phyloP scores from a whole-genome alignment of 352 stramenopile species.

The Elongisporangium anandrum region DNA sequence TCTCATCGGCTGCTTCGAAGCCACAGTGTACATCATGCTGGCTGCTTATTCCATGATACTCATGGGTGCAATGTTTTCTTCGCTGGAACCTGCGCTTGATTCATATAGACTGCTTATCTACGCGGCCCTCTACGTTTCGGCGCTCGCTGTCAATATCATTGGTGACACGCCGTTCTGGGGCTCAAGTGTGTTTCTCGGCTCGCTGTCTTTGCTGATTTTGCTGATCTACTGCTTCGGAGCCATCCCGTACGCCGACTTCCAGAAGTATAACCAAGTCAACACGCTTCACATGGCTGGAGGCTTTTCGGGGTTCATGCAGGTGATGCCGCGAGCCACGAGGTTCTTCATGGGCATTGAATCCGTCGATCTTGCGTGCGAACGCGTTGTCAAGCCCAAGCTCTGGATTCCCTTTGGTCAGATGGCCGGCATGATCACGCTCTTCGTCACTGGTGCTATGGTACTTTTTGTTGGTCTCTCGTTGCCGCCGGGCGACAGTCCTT shows the following conservation, averaged over 20 bases:
- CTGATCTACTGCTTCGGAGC: conserved; percentile 36
- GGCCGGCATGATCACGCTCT: conserved; percentile 30
- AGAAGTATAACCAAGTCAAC: conserved; percentile 12
- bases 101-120: conserved; percentile 20
- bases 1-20: conserved; percentile 48
- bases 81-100: conserved; percentile 5
- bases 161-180: conserved; percentile 33
- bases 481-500: conserved; percentile 9
- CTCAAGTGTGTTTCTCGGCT: conserved; percentile 29
- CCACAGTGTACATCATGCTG: conserved; percentile 43
- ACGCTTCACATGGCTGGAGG: conserved; percentile 17
- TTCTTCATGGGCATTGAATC: conserved; percentile 48
- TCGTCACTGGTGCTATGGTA: conserved; percentile 27
- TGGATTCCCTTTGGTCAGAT: conserved; percentile 38
- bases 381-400: conserved; percentile 34
- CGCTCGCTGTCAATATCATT: conserved; percentile 24
- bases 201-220: conserved; percentile 27
- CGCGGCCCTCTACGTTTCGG: conserved; percentile 24
- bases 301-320: conserved; percentile 31
- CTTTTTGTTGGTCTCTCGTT: conserved; percentile 29
- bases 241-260: conserved; percentile 22
- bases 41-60: conserved; percentile 25
- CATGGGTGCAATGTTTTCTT: conserved; percentile 28
- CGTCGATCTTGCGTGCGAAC: conserved; percentile 24
- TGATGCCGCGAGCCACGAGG: conserved; percentile 27